Percentiles rank a stretch among this genome's conserved stretches.
Conservation (phyloP, 176 grass and related monocot species). For the Aegilops bicornis region DNA sequence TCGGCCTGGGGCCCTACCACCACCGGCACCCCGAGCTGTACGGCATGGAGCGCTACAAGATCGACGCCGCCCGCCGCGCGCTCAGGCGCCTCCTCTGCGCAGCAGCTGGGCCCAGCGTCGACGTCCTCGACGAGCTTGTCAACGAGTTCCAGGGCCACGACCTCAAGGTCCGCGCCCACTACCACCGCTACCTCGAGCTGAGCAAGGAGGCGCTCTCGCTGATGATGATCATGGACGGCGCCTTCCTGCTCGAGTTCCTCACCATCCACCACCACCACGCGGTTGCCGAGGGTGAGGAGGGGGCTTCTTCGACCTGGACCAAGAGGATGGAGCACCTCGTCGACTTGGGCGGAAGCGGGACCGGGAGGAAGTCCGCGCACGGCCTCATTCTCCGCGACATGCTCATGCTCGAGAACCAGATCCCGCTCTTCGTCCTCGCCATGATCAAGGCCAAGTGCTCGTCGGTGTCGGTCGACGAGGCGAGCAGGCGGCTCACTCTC, state of each 20-base stretch:
- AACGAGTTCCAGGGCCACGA: slow-evolving; percentile 52
- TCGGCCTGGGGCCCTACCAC: slow-evolving; percentile 78
- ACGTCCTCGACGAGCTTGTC: slow-evolving; percentile 45
- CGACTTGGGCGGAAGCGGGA: slow-evolving; percentile 26
- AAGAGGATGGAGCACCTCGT: slow-evolving; percentile 23
- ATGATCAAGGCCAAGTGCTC: slow-evolving; percentile 40
- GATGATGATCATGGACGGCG: slow-evolving; percentile 87
- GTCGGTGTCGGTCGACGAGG: slow-evolving; percentile 29
- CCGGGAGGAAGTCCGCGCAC: slow-evolving; percentile 67
- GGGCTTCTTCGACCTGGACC: slow-evolving; percentile 8
- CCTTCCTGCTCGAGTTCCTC: slow-evolving; percentile 85
- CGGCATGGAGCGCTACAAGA: slow-evolving; percentile 88
- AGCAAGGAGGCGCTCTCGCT: slow-evolving; percentile 68
- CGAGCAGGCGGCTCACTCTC: slow-evolving; percentile 32
- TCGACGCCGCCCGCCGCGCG: slow-evolving; percentile 56
- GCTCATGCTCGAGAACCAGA: slow-evolving; percentile 52
- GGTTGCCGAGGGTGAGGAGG: neutral
- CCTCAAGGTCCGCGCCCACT: slow-evolving; percentile 64
- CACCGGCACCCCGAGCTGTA: slow-evolving; percentile 76
- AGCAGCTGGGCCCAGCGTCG: neutral
- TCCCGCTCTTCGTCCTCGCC: slow-evolving; percentile 49
- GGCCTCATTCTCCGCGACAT: slow-evolving; percentile 70
- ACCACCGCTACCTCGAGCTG: slow-evolving; percentile 83
- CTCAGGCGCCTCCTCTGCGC: slow-evolving; percentile 5
- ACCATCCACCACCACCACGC: slow-evolving; percentile 22